These are phyloP conservation scores for Hypoxylon rubiginosum DNA, from an alignment of 2,329 filamentous ascomycete species.

Conservation along the genomic window DNA sequence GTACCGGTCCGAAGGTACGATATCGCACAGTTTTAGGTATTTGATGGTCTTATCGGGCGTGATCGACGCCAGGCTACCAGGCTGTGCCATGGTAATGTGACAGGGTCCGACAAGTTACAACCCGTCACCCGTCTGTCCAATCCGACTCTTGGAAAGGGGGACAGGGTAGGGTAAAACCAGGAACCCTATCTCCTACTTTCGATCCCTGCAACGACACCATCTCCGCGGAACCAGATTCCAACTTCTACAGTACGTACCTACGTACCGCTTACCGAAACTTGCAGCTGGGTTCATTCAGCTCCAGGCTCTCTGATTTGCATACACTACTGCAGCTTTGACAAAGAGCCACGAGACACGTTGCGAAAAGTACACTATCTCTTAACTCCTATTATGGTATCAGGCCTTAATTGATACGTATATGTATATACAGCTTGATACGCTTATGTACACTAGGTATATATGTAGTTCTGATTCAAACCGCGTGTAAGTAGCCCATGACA, in stretches of 20 bases:
- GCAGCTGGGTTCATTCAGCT: neutral
- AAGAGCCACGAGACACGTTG: neutral
- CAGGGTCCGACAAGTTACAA: neutral
- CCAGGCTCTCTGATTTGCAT: neutral
- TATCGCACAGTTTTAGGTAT: neutral
- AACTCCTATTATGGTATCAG: no score
- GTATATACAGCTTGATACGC: no score
- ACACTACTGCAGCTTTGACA: constrained; percentile 5
- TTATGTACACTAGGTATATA: no score
- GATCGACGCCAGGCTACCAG: constrained; percentile 15
- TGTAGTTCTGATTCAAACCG: no score
- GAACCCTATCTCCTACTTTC: constrained; percentile 16
- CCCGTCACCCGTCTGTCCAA: constrained; percentile 5
- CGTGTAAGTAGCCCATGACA: no score
- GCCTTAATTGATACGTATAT: no score
- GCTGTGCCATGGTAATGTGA: neutral
- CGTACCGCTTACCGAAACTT: neutral
- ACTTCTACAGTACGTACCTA: neutral
- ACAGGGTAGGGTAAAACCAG: neutral
- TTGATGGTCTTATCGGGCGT: constrained; percentile 17
- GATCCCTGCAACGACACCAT: constrained; percentile 20
- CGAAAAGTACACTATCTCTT: no score
- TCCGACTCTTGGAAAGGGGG: neutral
- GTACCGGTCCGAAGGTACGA: constrained; percentile 25
- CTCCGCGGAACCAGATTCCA: neutral